Base-by-base conservation (phyloP, 305 asterid species). In the Striga hermonthica region DNA sequence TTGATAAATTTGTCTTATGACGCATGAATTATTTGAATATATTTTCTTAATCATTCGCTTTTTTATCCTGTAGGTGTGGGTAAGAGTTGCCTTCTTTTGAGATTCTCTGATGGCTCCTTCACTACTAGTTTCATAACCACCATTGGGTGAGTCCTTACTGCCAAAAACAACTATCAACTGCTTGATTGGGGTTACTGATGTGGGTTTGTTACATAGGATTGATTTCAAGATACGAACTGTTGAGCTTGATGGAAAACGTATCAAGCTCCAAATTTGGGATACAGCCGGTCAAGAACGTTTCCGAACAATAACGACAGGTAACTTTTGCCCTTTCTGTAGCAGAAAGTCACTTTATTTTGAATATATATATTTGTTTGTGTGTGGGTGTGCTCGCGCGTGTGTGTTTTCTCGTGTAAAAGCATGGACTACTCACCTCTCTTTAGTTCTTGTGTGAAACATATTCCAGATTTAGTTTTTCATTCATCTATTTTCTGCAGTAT, bases 41-140 rank as follows among this genome's bases (percentile, higher is more conserved):
- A 14, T 45, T 9, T 41, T 22, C 55, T 55, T 62, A 47, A 64
- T 69, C 43, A 56, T 41, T 57, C 16, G 43, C 44, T 62, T 49
- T 56, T 69, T 15, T 49, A 60, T 70, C 62, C 48, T 76, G 58
- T 79, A 85, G 96, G 96, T 81, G 96, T 88, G 66, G 96, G 94
- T 65, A 88, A 88, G 82, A 88, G 94, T 84, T 85, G 96, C 66
- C 83, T 88, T 64, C 94, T 88, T 63, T 73, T 84, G 73, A 88
- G 91, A 62, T 86, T 88, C 81, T 85, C 96, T 38, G 94, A 88
- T 74, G 94, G 94, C 68, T 86, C 91, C 78, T 88, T 88, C 79
- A 84, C 91, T 0, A 86, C 93, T 56, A 85, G 86, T 75, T 88
- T 83, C 81, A 88, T 88, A 72, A 83, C 94, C 69, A 88, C 94